Conservation (phyloP, 352 stramenopile genomes). For the Pythium grandisporangium region DNA sequence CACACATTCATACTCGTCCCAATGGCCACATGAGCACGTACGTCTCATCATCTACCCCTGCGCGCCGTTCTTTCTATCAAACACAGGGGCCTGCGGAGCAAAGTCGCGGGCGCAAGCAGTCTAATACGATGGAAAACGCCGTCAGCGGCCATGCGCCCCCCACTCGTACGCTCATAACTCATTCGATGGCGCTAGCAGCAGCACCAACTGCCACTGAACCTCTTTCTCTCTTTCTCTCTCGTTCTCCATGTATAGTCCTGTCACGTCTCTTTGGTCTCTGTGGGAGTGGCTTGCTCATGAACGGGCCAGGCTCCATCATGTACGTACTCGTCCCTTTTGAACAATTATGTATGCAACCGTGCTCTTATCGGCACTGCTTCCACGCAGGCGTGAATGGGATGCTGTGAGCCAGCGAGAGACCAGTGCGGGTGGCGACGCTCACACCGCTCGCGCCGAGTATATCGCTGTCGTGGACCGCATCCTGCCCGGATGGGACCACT, state of each 20-base stretch:
- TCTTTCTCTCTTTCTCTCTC: neutral
- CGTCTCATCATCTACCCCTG: too few species aligned
- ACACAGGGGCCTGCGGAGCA: conserved; percentile 40
- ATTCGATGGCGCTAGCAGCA: too few species aligned
- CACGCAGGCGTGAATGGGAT: conserved; percentile 57
- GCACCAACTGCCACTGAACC: too few species aligned
- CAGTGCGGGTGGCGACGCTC: conserved; percentile 37
- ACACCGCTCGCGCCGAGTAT: conserved; percentile 51
- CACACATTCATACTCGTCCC: too few species aligned
- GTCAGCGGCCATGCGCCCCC: conserved; percentile 1
- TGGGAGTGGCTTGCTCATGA: conserved; percentile 33
- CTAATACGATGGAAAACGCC: conserved; percentile 12
- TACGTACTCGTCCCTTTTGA: too few species aligned
- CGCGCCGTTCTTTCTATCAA: too few species aligned
- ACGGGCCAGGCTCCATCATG: conserved; percentile 43
- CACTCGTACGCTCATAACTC: too few species aligned
- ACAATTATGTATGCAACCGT: too few species aligned
- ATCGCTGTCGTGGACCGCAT: conserved; percentile 45
- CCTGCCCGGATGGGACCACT: conserved; percentile 51
- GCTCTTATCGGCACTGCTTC: too few species aligned
- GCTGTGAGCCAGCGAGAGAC: conserved; percentile 24
- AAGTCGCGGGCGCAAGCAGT: conserved; percentile 31
- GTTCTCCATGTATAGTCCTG: conserved; percentile 12
- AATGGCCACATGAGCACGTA: too few species aligned
- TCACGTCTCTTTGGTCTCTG: conserved; percentile 35